A percentile compares a stretch with the other conserved stretches of the same genome.
phyloP scores from a whole-genome alignment of 345 rosid genomes.

The Rhizophora mangle region DNA sequence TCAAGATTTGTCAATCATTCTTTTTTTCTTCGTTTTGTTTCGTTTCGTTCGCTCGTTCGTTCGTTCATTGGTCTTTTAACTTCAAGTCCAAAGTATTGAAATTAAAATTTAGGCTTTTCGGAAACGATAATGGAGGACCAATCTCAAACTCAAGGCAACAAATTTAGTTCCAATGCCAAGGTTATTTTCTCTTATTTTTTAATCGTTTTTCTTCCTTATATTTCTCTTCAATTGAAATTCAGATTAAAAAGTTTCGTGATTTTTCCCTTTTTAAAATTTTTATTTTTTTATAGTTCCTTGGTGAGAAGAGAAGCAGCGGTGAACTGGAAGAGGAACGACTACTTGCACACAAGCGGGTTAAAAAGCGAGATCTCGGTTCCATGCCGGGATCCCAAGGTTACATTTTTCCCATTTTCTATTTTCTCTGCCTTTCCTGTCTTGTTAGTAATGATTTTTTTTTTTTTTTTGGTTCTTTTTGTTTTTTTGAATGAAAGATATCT shows the following conservation, averaged over 20 bases:
- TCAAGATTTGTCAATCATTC: background rate
- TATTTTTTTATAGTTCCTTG: constrained; percentile 11
- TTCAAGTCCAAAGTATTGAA: background rate
- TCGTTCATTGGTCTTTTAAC: too few species aligned
- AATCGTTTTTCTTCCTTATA: too few species aligned
- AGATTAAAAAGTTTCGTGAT: too few species aligned
- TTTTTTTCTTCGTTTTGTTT: background rate
- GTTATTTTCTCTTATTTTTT: background rate
- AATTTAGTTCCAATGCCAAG: constrained; percentile 6
- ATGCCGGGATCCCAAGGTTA: constrained; percentile 33
- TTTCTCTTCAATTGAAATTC: too few species aligned
- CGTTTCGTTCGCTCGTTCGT: background rate
- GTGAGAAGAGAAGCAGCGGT: constrained; percentile 19
- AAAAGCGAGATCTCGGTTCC: constrained; percentile 33
- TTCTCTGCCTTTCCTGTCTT: background rate
- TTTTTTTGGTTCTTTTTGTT: too few species aligned
- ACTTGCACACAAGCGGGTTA: constrained; percentile 25
- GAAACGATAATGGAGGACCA: constrained; percentile 7
- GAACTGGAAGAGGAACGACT: constrained; percentile 18
- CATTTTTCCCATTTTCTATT: background rate
- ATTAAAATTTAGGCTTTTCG: background rate
- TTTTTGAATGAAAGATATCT: too few species aligned
- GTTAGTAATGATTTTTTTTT: background rate
- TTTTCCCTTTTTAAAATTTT: background rate
- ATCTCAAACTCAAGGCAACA: too few species aligned